Base-by-base conservation (phyloP, 2,329 filamentous ascomycete species). In the Daldinia eschscholtzii region DNA sequence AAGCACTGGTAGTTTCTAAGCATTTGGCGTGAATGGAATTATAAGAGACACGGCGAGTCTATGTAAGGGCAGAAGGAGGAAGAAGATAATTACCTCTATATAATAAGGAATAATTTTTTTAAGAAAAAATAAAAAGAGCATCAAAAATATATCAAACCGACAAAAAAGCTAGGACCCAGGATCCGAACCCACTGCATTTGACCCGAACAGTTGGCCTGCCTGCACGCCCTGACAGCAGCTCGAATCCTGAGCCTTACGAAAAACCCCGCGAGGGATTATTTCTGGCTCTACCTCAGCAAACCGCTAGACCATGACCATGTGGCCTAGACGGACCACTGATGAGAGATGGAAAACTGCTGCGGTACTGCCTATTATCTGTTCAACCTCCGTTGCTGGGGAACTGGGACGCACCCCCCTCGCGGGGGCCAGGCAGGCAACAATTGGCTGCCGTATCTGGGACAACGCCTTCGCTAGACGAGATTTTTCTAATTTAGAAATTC, bases 221-320 rank as follows among this genome's bases (percentile, higher is more conserved):
- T 48, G 23, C 44, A 33, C 44, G 44, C 44, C 23, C 44, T 28
- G 44, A 23, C 44, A 7, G 13, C 2, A 2, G 44, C 23, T 48
- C 44, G 44, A 48, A 48, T 23, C 44, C 44, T 2, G 4, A 48
- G 13, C 7, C 44, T 26, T n/a, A 7, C 44, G 23, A 48, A 28
- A 48, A 48, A 48, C 44, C 44, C 44, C 44, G 26, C 23, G 44
- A 48, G 44, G 44, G 44, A 28, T 48, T 48, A 26, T 48, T 28
- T 48, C 44, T 48, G 2, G 13, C 44, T 28, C 44, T n/a, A 48
- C 44, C 23, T 48, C 44, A 26, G 6, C 44, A 48, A 48, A 23
- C 44, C 44, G 23, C 44, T 28, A 28, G 44, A 23, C 23, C 44
- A 48, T 10, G 44, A 28, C 44, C 23, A 15, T 15, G 3, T 48